A percentile compares a stretch with the other conserved stretches of the same genome.
phyloP scores from a whole-genome alignment of 2,329 filamentous ascomycete species.

The Nigrospora osmanthi region DNA sequence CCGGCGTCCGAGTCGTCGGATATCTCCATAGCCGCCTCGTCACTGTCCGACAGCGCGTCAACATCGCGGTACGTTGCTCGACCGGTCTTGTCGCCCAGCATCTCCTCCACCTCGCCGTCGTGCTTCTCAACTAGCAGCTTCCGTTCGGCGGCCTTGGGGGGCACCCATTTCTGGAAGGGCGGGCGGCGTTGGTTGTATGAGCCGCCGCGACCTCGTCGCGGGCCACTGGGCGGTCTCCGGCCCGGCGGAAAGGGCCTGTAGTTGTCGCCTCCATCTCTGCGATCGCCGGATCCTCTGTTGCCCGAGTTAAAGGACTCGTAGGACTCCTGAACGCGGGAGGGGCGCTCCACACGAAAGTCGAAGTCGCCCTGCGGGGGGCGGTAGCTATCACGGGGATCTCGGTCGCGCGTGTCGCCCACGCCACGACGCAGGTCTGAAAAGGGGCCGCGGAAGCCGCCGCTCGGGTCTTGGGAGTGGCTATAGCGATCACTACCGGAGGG shows the following conservation, averaged over 20 bases:
- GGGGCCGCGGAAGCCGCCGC: neutral
- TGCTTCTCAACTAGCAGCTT: constrained; percentile 38
- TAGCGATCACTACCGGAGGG: neutral
- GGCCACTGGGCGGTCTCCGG: neutral
- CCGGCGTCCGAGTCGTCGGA: constrained; percentile 40
- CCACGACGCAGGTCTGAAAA: neutral
- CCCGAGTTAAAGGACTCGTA: constrained; percentile 19
- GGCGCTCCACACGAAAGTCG: constrained; percentile 46
- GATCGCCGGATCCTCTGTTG: constrained; percentile 3
- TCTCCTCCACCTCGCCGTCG: constrained; percentile 32
- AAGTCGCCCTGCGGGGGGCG: constrained; percentile 41
- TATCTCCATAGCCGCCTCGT: constrained; percentile 58
- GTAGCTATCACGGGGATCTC: constrained; percentile 14
- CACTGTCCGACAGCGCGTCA: constrained; percentile 54
- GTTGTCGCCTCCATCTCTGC: neutral
- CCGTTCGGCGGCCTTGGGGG: constrained; percentile 19
- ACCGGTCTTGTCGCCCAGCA: constrained; percentile 35
- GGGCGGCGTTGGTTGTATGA: neutral
- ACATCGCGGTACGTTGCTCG: constrained; percentile 45
- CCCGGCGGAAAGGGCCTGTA: neutral
- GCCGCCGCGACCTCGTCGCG: constrained; percentile 1
- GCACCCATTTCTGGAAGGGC: neutral
- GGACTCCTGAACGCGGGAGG: constrained; percentile 35
- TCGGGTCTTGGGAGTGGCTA: neutral
- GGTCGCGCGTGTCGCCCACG: constrained; percentile 23